Evolutionary conservation across 1,284 basidiomycete species (phyloP).

Genomic region (Tilletiaria anomala): DNA sequence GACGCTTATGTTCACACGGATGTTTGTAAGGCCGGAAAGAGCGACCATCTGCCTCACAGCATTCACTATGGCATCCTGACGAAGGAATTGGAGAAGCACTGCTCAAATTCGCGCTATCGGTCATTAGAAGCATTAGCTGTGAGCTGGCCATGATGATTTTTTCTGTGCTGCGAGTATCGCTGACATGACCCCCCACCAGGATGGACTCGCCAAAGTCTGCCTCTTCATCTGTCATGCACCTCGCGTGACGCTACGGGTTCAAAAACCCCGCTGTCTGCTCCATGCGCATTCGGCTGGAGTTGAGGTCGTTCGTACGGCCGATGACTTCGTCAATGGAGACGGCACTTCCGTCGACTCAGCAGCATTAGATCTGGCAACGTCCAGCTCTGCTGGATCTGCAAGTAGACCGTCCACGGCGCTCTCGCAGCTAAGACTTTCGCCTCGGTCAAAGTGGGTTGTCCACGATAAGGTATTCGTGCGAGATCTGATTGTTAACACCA

Average conservation of each 20-base stretch:
- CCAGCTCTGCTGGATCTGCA: too few relatives aligned
- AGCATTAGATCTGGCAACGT: too few relatives aligned
- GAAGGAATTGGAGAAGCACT: constrained; percentile 33
- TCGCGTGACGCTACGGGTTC: constrained; percentile 43
- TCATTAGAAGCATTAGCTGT: constrained; percentile 16
- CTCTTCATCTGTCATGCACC: constrained; percentile 42
- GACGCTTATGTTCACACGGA: constrained; percentile 50
- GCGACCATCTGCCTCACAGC: constrained; percentile 50
- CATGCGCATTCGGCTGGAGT: constrained; percentile 47
- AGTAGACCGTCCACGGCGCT: too few relatives aligned
- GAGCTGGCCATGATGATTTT: not conserved
- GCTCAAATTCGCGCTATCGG: constrained; percentile 12
- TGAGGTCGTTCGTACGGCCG: constrained; percentile 34
- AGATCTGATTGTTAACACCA: constrained; percentile 48
- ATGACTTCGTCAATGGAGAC: constrained; percentile 16
- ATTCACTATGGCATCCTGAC: constrained; percentile 41
- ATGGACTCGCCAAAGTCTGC: constrained; percentile 44
- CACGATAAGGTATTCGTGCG: constrained; percentile 38
- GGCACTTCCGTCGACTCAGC: not conserved
- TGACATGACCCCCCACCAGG: constrained; percentile 22
- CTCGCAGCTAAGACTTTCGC: not conserved
- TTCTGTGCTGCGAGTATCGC: too few relatives aligned
- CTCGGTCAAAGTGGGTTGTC: not conserved
- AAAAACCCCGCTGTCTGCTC: constrained; percentile 48
- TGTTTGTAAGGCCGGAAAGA: constrained; percentile 46